Percentiles rank a stretch among this genome's conserved stretches.
These are phyloP conservation scores for Cercospora beticola DNA, from an alignment of 2,329 filamentous ascomycete genomes.

Conservation along the genomic window DNA sequence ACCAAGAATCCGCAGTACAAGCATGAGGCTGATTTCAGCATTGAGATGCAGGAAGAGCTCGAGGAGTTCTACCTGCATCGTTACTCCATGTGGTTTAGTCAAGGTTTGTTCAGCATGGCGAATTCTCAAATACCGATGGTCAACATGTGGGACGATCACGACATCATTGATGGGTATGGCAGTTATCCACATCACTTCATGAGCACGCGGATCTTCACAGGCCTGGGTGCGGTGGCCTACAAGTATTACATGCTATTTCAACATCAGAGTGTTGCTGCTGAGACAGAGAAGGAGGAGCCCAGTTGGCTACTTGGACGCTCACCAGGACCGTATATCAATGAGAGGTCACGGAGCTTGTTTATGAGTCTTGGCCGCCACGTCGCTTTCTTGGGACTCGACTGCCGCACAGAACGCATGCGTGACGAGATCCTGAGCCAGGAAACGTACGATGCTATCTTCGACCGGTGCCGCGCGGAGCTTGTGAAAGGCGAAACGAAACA, in stretches of 20 bases:
- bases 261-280: conserved; percentile 81
- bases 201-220: conserved; percentile 82
- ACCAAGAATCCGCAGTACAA: conserved; percentile 80
- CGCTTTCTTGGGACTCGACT: conserved; percentile 83
- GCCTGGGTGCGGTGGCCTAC: conserved; percentile 86
- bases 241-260: conserved; percentile 99
- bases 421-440: conserved; percentile 76
- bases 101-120: conserved; percentile 89
- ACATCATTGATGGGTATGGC: conserved; percentile 71
- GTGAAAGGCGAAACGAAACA: conserved; percentile 83
- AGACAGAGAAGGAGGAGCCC: conserved; percentile 79
- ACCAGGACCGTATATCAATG: conserved; percentile 86
- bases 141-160: conserved; percentile 95
- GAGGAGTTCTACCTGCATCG: conserved; percentile 85
- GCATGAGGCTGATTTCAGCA: conserved; percentile 72
- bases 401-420: conserved; percentile 83
- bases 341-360: conserved; percentile 81
- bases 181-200: conserved; percentile 92
- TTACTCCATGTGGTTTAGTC: conserved; percentile 94
- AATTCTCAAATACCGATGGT: conserved; percentile 96
- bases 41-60: conserved; percentile 82
- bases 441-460: conserved; percentile 84
- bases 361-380: conserved; percentile 77
- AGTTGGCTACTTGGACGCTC: conserved; percentile 82
- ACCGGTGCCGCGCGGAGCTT: conserved; percentile 79